Base-by-base conservation (phyloP, 306 rosid genomes). In the Begonia masoniana region DNA sequence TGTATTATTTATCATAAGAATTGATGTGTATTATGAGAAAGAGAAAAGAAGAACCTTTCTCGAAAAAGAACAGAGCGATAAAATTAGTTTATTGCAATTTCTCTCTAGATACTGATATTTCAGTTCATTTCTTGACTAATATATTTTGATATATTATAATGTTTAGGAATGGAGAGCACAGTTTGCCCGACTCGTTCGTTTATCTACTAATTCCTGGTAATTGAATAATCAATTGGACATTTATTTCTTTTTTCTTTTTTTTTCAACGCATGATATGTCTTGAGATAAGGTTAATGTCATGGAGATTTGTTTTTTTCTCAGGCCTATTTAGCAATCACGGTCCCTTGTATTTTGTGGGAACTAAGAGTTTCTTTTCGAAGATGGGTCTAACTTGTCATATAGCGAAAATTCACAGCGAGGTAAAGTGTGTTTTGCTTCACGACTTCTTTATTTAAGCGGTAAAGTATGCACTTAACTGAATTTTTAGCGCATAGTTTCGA, bases 371-470 rank as follows among this genome's bases (percentile, higher is more conserved):
- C 71, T 82, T 88, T 68, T 88, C 95, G 5, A 85, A 78, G 79
- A 80, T 85, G 95, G 95, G 97, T 66, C 68, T 84, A 65, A 78
- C 82, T 61, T 82, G 94, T 74, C 88, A 80, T 61, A 80, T 88
- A 63, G 94, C 97, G 41, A 85, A 80, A 74, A 82, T 88, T 66
- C 85, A 85, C 36, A 85, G 94, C 19, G 89, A 85, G 94, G 97
- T 80, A 66, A 56, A 21, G 3, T 21, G 24, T 21, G 2, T 21
- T 21, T 21, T 3, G 39, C 39, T 7, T 31, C 39, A 31, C 39
- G 5, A 6, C 7, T 31, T 31, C 9, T 5, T 31, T 31, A 31
- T 31, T 31, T 31, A 3, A 26, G 6, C 35, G 35, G 2, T 26
- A 6, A 26, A 26, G 35, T 26, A 26, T 6, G 6, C 6, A 3